These are phyloP conservation scores for Colletotrichum euphorbiae DNA, from an alignment of 2,329 filamentous ascomycete genomes.

Conservation along the genomic window DNA sequence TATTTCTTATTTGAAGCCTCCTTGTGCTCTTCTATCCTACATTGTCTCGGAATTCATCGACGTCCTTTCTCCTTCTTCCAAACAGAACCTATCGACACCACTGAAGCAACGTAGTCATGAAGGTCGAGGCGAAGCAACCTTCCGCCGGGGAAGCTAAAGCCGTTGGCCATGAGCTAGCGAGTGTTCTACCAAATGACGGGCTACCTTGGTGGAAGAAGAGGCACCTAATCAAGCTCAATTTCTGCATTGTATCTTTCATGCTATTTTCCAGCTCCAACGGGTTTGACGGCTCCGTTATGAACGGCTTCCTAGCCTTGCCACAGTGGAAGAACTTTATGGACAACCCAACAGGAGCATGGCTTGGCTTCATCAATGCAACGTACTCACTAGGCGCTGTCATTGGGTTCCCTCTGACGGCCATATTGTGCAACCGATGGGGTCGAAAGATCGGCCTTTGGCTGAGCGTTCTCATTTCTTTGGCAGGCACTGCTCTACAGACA, in stretches of 20 bases:
- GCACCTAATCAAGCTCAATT: constrained; percentile 32
- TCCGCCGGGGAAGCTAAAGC: constrained; percentile 24
- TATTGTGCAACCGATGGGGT: constrained; percentile 43
- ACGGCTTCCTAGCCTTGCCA: constrained; percentile 30
- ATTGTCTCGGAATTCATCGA: background rate
- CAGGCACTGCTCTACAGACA: constrained; percentile 44
- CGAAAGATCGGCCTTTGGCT: constrained; percentile 32
- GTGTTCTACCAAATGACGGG: constrained; percentile 28
- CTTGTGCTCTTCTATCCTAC: too few relatives aligned
- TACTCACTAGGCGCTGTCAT: constrained; percentile 53
- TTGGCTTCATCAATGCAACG: constrained; percentile 40
- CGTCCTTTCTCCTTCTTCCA: background rate
- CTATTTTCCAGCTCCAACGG: constrained; percentile 35
- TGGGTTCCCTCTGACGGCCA: constrained; percentile 48
- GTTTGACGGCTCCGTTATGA: constrained; percentile 39
- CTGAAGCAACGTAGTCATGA: background rate
- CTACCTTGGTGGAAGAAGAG: constrained; percentile 32
- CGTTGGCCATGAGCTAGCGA: constrained; percentile 33
- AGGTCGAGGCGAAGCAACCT: background rate
- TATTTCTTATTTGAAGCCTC: background rate
- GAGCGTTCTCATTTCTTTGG: constrained; percentile 5
- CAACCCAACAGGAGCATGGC: constrained; percentile 23
- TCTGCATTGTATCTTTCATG: constrained; percentile 32
- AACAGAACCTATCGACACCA: background rate
- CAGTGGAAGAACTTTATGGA: constrained; percentile 33